Evolutionary conservation across 2,329 filamentous ascomycete genomes (phyloP).

Genomic region (Pseudogymnoascus sp.): DNA sequence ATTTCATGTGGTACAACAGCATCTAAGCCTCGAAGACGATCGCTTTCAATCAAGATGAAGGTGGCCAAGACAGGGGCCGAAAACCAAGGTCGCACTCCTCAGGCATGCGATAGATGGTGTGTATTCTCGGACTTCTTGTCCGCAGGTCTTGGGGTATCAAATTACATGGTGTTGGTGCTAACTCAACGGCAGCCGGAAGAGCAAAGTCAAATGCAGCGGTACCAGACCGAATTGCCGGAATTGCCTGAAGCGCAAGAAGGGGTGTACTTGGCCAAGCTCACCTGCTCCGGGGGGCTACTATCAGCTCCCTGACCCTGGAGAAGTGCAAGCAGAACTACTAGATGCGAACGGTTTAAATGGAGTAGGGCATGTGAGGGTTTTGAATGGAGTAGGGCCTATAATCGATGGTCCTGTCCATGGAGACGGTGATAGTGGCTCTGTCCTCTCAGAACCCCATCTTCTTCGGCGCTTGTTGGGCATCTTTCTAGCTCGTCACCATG

Average conservation of each 20-base stretch:
- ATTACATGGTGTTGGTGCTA: background rate
- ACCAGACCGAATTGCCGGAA: constrained; percentile 6
- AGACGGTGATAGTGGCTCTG: background rate
- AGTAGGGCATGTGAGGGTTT: background rate
- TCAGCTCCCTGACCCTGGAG: background rate
- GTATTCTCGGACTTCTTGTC: background rate
- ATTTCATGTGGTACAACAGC: background rate
- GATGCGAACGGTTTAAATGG: background rate
- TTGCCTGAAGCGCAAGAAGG: constrained; percentile 10
- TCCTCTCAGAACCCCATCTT: background rate
- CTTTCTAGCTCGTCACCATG: constrained; percentile 11
- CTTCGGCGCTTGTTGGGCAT: constrained; percentile 10
- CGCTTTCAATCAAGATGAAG: background rate
- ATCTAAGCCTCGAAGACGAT: background rate
- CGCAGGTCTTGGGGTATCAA: background rate
- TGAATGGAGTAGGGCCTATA: background rate
- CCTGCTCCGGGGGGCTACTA: background rate
- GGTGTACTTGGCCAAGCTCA: background rate
- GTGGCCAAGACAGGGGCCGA: background rate
- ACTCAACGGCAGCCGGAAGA: constrained; percentile 8
- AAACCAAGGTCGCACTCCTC: constrained; percentile 7
- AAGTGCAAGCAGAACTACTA: background rate
- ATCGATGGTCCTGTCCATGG: background rate
- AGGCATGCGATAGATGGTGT: constrained; percentile 13
- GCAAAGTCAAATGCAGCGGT: constrained; percentile 12